Percentiles rank a stretch among this genome's conserved stretches.
These are phyloP conservation scores for Chlorella sorokiniana DNA, from an alignment of 139 green algal species.

Conservation along the genomic window DNA sequence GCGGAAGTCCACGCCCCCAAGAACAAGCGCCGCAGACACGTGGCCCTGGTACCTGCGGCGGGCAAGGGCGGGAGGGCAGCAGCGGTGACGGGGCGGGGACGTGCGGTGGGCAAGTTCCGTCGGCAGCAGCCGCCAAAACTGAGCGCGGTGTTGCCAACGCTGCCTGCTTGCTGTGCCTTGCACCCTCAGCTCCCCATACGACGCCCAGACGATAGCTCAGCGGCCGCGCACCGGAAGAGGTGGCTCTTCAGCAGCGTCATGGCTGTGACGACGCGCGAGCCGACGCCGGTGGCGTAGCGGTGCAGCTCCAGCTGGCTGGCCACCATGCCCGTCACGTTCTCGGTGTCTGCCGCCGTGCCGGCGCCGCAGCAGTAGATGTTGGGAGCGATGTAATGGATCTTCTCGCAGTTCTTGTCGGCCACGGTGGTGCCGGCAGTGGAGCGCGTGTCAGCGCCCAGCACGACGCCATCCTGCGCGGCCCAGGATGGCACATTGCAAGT, in stretches of 20 bases:
- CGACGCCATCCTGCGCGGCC: constrained; percentile 90
- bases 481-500: too few relatives aligned
- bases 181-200: too few relatives aligned
- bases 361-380: constrained; percentile 99
- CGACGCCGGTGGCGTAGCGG: constrained; percentile 80
- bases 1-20: constrained; percentile 93
- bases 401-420: constrained; percentile 99
- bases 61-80: too few relatives aligned
- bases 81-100: neutral
- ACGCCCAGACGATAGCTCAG: neutral
- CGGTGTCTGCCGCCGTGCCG: constrained; percentile 96
- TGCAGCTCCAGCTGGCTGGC: constrained; percentile 91
- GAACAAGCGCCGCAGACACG: constrained; percentile 92
- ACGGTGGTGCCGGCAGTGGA: constrained; percentile 95
- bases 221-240: constrained; percentile 84
- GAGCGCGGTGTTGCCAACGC: too few relatives aligned
- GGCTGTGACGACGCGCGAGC: constrained; percentile 88
- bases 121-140: too few relatives aligned
- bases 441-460: constrained; percentile 96
- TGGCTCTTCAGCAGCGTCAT: constrained; percentile 97
- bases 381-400: constrained; percentile 97
- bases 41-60: constrained; percentile 92
- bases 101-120: too few relatives aligned
- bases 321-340: constrained; percentile 98
- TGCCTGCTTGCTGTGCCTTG: neutral